Evolutionary conservation across 768 basidiomycete species (phyloP).

Genomic region (Tricholoma bakamatsutake): DNA sequence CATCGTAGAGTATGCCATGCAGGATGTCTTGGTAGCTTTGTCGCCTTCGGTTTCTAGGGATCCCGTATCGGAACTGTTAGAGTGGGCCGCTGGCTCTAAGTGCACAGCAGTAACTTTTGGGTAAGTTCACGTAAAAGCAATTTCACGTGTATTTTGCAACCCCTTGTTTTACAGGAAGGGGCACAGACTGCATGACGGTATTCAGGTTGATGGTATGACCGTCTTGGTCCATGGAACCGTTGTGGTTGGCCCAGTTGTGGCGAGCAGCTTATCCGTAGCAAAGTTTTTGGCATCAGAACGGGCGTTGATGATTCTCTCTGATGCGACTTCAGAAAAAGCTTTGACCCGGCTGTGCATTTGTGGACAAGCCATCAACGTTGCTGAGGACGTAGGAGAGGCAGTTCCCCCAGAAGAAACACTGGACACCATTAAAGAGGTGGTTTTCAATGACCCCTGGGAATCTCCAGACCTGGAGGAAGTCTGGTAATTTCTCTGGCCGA

Average conservation of each 20-base stretch:
- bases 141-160: neutral
- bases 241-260: constrained; percentile 57
- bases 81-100: constrained; percentile 56
- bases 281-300: constrained; percentile 64
- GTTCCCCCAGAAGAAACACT: neutral
- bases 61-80: constrained; percentile 66
- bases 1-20: constrained; percentile 59
- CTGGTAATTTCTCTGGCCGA: neutral
- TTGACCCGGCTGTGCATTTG: constrained; percentile 38
- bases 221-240: constrained; percentile 53
- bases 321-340: constrained; percentile 37
- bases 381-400: constrained; percentile 4
- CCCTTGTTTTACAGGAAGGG: constrained; percentile 14
- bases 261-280: constrained; percentile 51
- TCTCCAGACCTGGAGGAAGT: constrained; percentile 5
- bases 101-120: constrained; percentile 38
- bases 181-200: constrained; percentile 13
- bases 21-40: constrained; percentile 56
- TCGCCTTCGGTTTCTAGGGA: constrained; percentile 57
- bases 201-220: constrained; percentile 38
- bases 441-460: constrained; percentile 3
- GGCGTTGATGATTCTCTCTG: constrained; percentile 47
- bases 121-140: constrained; percentile 20
- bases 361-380: constrained; percentile 1
- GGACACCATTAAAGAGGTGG: neutral